A percentile compares a stretch with the other conserved stretches of the same genome.
These are phyloP conservation scores for Populus hybrid DNA, from an alignment of 441 rosid species.

Conservation along the genomic window DNA sequence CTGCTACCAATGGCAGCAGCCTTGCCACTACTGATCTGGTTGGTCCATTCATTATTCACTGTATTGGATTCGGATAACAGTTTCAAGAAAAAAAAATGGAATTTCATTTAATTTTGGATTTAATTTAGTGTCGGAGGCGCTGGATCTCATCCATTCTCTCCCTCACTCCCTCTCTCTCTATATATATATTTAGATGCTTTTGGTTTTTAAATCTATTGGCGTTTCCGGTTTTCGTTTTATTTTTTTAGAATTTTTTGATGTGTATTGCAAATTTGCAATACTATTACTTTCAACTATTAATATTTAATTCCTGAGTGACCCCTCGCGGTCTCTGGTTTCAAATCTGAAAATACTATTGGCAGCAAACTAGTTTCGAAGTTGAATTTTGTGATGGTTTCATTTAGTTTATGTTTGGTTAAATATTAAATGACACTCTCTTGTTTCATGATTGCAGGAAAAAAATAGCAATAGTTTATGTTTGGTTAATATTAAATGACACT, in stretches of 20 bases:
- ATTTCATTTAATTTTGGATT: too few species aligned
- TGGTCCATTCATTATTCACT: too few species aligned
- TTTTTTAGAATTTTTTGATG: not conserved
- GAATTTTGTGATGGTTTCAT: too few species aligned
- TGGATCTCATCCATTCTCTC: conserved; percentile 14
- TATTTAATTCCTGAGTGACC: not conserved
- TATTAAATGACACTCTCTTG: conserved; percentile 10
- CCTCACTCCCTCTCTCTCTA: too few species aligned
- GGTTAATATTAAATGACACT: too few species aligned
- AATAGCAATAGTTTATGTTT: too few species aligned
- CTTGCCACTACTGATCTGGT: conserved; percentile 70
- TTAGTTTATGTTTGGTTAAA: not conserved
- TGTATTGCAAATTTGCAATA: not conserved
- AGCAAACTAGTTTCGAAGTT: too few species aligned
- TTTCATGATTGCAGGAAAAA: not conserved
- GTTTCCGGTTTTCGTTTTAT: not conserved
- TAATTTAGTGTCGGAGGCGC: conserved; percentile 15
- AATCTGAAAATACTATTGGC: not conserved
- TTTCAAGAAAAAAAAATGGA: too few species aligned
- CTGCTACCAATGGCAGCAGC: conserved; percentile 75
- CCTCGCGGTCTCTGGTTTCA: not conserved
- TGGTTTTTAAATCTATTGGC: not conserved
- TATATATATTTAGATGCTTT: too few species aligned
- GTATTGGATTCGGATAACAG: too few species aligned
- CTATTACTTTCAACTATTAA: not conserved